phyloP scores from a whole-genome alignment of 352 stramenopile genomes.

The Blastocystis sp. region DNA sequence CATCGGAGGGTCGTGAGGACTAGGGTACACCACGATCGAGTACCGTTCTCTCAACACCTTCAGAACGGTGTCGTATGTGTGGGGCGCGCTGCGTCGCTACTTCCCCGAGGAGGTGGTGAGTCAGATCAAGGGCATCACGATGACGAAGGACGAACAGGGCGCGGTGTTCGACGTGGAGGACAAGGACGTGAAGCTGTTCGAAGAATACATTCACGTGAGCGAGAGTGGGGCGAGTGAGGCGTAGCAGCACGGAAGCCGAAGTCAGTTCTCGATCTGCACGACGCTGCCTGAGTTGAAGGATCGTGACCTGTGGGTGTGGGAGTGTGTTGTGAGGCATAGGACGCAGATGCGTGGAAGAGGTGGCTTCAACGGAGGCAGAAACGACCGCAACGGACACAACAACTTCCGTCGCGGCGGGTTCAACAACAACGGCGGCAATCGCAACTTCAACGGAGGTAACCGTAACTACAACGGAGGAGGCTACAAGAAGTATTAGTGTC shows the following conservation, averaged over 20 bases:
- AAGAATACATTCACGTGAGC: constrained; percentile 82
- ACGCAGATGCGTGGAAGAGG: constrained; percentile 6
- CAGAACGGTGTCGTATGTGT: constrained; percentile 87
- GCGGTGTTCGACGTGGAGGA: constrained; percentile 88
- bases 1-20: neutral
- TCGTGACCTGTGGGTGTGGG: constrained; percentile 77
- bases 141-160: constrained; percentile 85
- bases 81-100: constrained; percentile 86
- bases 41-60: constrained; percentile 84
- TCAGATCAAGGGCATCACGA: constrained; percentile 86
- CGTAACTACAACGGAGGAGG: neutral
- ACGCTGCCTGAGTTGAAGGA: constrained; percentile 83
- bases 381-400: constrained; percentile 77
- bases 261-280: constrained; percentile 83
- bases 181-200: constrained; percentile 79
- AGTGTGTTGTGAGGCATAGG: neutral
- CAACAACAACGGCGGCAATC: constrained; percentile 76
- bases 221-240: neutral
- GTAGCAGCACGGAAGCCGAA: constrained; percentile 75
- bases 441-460: constrained; percentile 76
- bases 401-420: constrained; percentile 77
- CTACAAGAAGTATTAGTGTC: neutral
- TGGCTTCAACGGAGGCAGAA: constrained; percentile 36
- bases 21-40: constrained; percentile 86
- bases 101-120: constrained; percentile 82